Evolutionary conservation across 192 early-diverging fungal genomes (phyloP).

Genomic region (Diversispora eburnea): DNA sequence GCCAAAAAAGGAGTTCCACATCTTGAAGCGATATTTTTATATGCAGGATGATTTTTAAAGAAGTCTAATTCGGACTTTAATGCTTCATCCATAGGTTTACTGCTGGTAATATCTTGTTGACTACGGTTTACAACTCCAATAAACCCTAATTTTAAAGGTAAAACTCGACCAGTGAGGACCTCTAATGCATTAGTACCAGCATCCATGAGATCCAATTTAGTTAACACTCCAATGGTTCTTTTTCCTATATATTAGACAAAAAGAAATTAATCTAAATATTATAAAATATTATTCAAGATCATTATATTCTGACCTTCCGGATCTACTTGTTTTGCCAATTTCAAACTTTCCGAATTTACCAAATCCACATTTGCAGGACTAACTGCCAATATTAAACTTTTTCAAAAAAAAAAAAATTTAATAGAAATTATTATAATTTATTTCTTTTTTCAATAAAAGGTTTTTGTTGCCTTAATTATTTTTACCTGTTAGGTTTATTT

Average conservation of each 20-base stretch:
- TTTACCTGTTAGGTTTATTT: constrained; percentile 69
- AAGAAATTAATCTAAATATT: not conserved
- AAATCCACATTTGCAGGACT: constrained; percentile 79
- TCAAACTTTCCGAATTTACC: constrained; percentile 81
- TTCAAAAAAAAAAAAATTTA: not conserved
- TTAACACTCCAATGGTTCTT: constrained; percentile 76
- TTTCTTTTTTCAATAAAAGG: no score
- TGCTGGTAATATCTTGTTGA: constrained; percentile 72
- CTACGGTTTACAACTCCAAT: constrained; percentile 80
- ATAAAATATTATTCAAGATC: constrained; percentile 2
- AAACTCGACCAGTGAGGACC: constrained; percentile 70
- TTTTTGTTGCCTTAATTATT: no score
- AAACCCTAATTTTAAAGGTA: constrained; percentile 76
- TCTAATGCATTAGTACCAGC: constrained; percentile 79
- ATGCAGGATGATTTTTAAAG: constrained; percentile 69
- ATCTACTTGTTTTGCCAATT: constrained; percentile 82
- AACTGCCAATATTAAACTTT: constrained; percentile 76
- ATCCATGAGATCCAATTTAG: constrained; percentile 85
- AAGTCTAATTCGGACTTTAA: constrained; percentile 64
- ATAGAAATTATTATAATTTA: no score
- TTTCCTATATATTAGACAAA: constrained; percentile 22
- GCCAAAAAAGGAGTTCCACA: constrained; percentile 71
- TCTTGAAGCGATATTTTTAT: constrained; percentile 64
- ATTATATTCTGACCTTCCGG: constrained; percentile 53
- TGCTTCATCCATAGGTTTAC: constrained; percentile 70